These are phyloP conservation scores for Choiromyces venosus DNA, from an alignment of 495 filamentous ascomycete genomes.

Conservation along the genomic window DNA sequence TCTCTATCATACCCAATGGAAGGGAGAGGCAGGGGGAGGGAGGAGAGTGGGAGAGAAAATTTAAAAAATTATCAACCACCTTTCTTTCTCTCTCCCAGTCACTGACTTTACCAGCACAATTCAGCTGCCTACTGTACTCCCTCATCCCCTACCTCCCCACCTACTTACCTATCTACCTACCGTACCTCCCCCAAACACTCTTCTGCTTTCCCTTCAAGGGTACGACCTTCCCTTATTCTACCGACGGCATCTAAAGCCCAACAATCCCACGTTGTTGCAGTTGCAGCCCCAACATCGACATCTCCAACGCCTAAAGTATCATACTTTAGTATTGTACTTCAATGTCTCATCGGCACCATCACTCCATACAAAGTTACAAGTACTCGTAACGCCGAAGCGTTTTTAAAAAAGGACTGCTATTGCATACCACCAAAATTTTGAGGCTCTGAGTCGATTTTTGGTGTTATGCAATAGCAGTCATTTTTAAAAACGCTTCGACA, in stretches of 20 bases:
- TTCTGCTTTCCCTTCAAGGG: slow-evolving; percentile 1
- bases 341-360: neutral
- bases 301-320: neutral
- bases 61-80: neutral
- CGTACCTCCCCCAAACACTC: neutral
- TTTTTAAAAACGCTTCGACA: no score
- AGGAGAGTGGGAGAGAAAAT: neutral
- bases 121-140: neutral
- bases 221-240: neutral
- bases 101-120: neutral
- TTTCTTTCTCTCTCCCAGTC: neutral
- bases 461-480: no score
- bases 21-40: neutral
- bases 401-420: no score
- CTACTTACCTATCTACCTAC: no score
- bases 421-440: no score
- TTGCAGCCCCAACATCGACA: slow-evolving; percentile 2
- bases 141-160: neutral
- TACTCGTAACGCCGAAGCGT: no score
- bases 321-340: neutral
- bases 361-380: no score
- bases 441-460: no score
- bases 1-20: no score
- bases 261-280: neutral
- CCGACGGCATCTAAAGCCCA: neutral